A percentile compares a stretch with the other conserved stretches of the same genome.
phyloP scores from a whole-genome alignment of 148 eudicot species.

The Nepenthes gracilis region DNA sequence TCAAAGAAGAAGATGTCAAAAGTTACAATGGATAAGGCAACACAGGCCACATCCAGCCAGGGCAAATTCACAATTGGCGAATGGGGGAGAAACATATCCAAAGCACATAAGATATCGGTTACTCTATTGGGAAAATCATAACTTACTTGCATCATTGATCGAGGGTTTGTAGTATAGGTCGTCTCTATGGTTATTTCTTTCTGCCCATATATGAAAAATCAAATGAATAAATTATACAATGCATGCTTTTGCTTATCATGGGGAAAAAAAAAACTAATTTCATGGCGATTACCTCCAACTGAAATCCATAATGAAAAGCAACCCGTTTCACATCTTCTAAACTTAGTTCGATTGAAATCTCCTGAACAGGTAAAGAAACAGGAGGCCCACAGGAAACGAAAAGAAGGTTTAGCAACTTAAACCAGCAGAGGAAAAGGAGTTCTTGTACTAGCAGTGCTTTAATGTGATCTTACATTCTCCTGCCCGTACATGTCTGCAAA shows the following conservation, averaged over 20 bases:
- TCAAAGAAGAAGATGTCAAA: no score
- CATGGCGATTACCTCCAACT: constrained; percentile 52
- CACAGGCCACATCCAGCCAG: neutral
- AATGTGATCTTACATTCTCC: constrained; percentile 48
- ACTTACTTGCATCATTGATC: constrained; percentile 97
- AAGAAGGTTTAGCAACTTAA: neutral
- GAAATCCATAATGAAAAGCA: constrained; percentile 68
- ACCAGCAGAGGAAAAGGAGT: neutral
- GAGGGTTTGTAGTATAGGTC: constrained; percentile 68
- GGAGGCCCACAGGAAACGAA: neutral
- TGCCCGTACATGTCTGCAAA: constrained; percentile 80
- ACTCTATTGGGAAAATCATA: neutral
- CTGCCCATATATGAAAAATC: constrained; percentile 22
- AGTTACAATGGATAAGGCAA: neutral
- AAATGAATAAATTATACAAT: neutral
- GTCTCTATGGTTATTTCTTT: constrained; percentile 70
- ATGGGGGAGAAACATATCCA: neutral
- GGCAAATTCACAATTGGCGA: neutral
- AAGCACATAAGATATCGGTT: neutral
- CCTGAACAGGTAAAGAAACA: constrained; percentile 29
- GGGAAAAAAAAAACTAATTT: neutral
- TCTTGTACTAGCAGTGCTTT: neutral
- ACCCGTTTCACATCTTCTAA: constrained; percentile 89
- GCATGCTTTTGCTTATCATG: neutral
- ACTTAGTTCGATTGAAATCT: constrained; percentile 93